Evolutionary conservation across 2,329 filamentous ascomycete species (phyloP).

Genomic region (Dactylonectria macrodidyma): DNA sequence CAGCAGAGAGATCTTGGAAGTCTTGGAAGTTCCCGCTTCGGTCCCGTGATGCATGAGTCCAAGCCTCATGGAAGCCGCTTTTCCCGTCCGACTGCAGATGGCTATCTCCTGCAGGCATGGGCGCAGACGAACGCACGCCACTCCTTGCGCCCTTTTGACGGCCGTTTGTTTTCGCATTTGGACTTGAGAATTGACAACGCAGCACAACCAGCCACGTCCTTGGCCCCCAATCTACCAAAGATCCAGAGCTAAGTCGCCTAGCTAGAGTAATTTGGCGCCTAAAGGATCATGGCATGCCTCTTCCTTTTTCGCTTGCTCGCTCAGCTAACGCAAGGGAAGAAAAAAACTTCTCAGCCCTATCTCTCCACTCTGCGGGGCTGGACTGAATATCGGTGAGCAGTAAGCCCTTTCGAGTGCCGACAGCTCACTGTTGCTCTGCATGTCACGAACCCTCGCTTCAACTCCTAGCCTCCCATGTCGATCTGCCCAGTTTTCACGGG

Average conservation of each 20-base stretch:
- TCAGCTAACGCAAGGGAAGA: not conserved
- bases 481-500: not conserved
- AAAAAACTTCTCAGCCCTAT: conserved; percentile 22
- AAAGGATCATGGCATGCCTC: conserved; percentile 14
- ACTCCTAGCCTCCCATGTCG: not conserved
- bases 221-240: not conserved
- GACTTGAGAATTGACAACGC: conserved; percentile 1
- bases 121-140: not conserved
- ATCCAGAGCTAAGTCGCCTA: not conserved
- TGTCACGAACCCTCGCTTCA: not conserved
- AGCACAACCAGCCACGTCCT: not conserved
- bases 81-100: not conserved
- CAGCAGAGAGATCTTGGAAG: not conserved
- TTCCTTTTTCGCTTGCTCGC: conserved; percentile 1
- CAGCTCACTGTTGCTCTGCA: not conserved
- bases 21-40: not conserved
- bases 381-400: conserved; percentile 4
- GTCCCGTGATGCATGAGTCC: not conserved
- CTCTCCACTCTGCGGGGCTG: conserved; percentile 2
- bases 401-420: not conserved
- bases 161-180: not conserved
- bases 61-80: conserved; percentile 5
- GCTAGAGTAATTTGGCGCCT: not conserved
- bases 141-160: not conserved
- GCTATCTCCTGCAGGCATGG: not conserved